phyloP scores from a whole-genome alignment of 179 eudicot species.

The Beta corolliflora region DNA sequence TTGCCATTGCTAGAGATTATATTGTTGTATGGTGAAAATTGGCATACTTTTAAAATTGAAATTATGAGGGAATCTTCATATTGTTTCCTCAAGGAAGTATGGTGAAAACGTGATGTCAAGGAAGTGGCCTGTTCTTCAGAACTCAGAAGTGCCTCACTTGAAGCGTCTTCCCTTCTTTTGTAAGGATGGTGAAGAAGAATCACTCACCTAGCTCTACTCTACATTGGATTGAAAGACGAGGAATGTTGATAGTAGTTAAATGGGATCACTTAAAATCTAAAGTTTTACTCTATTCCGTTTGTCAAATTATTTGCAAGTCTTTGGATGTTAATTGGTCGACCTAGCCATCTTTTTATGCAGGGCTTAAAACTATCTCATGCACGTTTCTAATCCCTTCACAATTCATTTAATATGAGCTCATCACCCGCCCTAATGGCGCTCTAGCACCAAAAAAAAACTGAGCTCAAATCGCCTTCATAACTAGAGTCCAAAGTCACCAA shows the following conservation, averaged over 20 bases:
- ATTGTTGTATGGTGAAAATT: not conserved
- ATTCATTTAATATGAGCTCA: too few species aligned
- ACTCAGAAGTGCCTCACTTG: too few species aligned
- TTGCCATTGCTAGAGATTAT: constrained; percentile 4
- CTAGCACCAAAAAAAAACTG: too few species aligned
- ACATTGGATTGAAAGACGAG: not conserved
- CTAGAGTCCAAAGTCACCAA: too few species aligned
- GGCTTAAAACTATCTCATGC: too few species aligned
- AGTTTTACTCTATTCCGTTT: not conserved
- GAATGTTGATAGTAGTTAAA: not conserved
- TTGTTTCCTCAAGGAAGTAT: constrained; percentile 6
- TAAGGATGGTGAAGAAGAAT: not conserved
- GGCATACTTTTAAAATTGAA: not conserved
- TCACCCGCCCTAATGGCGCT: too few species aligned
- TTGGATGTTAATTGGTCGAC: too few species aligned
- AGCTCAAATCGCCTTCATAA: too few species aligned
- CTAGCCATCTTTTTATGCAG: too few species aligned
- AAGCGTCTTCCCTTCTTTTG: not conserved
- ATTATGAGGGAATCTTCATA: not conserved
- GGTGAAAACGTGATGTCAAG: constrained; percentile 1
- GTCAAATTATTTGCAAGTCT: too few species aligned
- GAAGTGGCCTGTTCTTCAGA: not conserved
- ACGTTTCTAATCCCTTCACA: too few species aligned
- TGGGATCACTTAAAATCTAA: not conserved
- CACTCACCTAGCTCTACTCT: not conserved